These are phyloP conservation scores for Ulota crispa DNA, from an alignment of 225 moss, liverwort and hornwort species.

Conservation along the genomic window DNA sequence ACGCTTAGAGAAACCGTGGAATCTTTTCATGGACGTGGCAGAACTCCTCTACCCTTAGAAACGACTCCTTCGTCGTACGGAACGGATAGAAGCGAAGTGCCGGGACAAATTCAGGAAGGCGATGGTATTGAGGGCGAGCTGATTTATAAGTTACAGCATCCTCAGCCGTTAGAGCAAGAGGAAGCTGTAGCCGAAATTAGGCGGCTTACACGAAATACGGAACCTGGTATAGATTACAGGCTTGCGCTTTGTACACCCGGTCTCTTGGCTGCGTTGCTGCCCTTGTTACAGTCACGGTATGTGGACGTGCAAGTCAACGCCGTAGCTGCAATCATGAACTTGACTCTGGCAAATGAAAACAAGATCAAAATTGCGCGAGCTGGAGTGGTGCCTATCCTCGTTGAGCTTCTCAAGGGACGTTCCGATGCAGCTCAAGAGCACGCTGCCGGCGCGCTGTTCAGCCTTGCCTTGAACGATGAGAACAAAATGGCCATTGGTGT, in stretches of 20 bases:
- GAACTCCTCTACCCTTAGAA: constrained; percentile 59
- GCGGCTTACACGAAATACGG: constrained; percentile 64
- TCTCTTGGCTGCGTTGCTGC: constrained; percentile 62
- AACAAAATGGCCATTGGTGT: constrained; percentile 96
- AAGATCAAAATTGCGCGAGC: constrained; percentile 87
- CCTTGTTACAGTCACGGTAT: constrained; percentile 64
- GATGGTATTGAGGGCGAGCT: constrained; percentile 40
- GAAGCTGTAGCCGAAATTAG: constrained; percentile 72
- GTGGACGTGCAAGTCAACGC: constrained; percentile 70
- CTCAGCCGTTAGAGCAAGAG: constrained; percentile 73
- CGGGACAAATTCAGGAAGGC: constrained; percentile 31
- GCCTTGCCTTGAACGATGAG: constrained; percentile 84
- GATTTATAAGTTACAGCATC: constrained; percentile 56
- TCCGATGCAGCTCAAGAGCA: constrained; percentile 76
- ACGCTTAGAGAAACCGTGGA: constrained; percentile 35
- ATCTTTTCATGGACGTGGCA: constrained; percentile 20
- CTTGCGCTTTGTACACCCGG: constrained; percentile 54
- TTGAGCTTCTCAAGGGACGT: constrained; percentile 74
- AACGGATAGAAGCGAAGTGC: constrained; percentile 17
- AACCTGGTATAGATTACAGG: constrained; percentile 54
- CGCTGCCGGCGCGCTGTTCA: constrained; percentile 90
- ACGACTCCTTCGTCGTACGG: constrained; percentile 64
- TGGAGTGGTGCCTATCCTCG: constrained; percentile 71
- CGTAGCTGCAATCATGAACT: constrained; percentile 81
- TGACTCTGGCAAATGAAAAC: constrained; percentile 80